phyloP scores from a whole-genome alignment of 2,329 filamentous ascomycete species.

The Verticillium nubilum region DNA sequence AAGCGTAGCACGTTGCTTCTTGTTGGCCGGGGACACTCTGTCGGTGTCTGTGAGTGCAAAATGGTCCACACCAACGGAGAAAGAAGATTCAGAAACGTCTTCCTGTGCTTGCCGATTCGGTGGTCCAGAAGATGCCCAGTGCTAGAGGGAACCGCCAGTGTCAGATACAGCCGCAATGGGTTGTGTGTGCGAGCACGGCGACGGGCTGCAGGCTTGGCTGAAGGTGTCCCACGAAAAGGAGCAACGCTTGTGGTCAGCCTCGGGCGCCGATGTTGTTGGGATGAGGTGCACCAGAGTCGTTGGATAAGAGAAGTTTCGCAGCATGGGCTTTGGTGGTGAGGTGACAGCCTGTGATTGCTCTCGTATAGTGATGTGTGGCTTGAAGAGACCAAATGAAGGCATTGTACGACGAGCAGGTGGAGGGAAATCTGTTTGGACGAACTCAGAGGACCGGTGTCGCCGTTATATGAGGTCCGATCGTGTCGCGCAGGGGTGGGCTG shows the following conservation, averaged over 20 bases:
- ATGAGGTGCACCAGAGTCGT: neutral
- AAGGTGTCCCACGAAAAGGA: neutral
- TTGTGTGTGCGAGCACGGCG: neutral
- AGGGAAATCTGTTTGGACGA: neutral
- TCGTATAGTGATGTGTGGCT: neutral
- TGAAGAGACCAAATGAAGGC: neutral
- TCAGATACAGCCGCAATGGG: neutral
- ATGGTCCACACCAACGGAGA: neutral
- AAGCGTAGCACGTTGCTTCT: neutral
- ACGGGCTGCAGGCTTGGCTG: neutral
- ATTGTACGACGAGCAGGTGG: neutral
- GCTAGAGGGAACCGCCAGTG: neutral
- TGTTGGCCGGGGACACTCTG: neutral
- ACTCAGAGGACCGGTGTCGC: neutral
- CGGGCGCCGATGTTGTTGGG: neutral
- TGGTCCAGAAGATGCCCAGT: neutral
- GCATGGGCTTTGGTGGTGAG: neutral
- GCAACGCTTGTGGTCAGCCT: neutral
- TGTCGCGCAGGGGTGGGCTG: neutral
- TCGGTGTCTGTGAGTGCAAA: neutral
- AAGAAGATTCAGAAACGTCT: neutral
- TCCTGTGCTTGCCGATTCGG: neutral
- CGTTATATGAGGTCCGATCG: neutral
- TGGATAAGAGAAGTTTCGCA: conserved; percentile 1
- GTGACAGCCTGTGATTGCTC: neutral